Base-by-base conservation (phyloP, 352 stramenopile genomes). In the Ochromonadaceae sp. region DNA sequence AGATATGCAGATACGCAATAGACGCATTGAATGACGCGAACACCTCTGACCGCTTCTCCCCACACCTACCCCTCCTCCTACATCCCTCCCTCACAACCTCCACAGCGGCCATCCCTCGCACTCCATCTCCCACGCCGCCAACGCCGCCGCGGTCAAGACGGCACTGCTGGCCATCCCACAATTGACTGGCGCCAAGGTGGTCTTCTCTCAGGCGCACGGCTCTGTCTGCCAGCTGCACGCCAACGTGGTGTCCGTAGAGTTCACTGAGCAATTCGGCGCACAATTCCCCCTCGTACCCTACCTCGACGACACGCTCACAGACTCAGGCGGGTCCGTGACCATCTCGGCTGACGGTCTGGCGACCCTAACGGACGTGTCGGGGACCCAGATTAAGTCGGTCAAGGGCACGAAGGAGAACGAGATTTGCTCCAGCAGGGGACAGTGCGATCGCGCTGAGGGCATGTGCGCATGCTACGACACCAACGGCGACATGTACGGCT, bases 401-500 rank as follows among this genome's bases (percentile, higher is more conserved):
- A 73, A 71, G 66, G 85, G 85, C 17, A 90, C 79, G 0, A 94
- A 93, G 58, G 87, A 95, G 35, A 86, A 82, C 75, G 78, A 76
- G 10, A 61, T 79, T 25, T 95, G 87, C 72, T 88, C 81, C 57
- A 90, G 90, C 49, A 79, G 86, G 35, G 87, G 87, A 14, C 68
- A 81, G 28, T 95, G 87, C 60, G 82, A 92, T 46, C 71, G 76
- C 30, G 66, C 67, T 5, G 77, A 71, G 5, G 87, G 84, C 40
- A 70, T 87, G 30, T 95, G 87, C 68, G 59, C 55, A 0, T 95
- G 87, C 71, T 92, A 85, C 71, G 83, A 80, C 57, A 93, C 84
- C 42, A 88, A 87, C 58, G 86, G 74, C 36, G 72, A 77, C 42
- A 66, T 66, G 0, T 74, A 66, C 62, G 56, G 40, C 31, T 55